Percentiles rank a stretch among this genome's conserved stretches.
These are phyloP conservation scores for Cyberlindnera veronae DNA, from an alignment of 805 yeast species.

Conservation along the genomic window DNA sequence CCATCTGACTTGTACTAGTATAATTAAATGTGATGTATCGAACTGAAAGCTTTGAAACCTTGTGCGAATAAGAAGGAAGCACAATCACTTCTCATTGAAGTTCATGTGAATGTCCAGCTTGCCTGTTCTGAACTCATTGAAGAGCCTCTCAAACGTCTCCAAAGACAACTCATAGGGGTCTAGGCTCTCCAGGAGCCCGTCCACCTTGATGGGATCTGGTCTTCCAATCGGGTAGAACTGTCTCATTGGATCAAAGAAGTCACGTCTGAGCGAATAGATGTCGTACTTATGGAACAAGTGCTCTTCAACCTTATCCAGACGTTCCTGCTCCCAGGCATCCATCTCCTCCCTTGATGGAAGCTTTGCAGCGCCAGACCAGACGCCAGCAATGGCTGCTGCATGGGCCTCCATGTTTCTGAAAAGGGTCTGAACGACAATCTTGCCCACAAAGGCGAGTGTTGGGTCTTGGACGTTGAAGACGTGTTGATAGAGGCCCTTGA, in stretches of 20 bases:
- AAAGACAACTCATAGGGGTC: constrained; percentile 14
- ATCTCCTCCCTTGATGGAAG: constrained; percentile 42
- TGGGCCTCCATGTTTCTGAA: constrained; percentile 49
- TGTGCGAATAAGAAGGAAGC: too few species aligned
- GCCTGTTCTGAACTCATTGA: constrained; percentile 21
- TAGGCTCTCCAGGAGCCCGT: constrained; percentile 17
- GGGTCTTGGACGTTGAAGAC: constrained; percentile 45
- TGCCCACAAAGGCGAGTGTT: constrained; percentile 42
- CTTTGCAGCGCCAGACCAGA: constrained; percentile 41
- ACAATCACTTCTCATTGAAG: constrained; percentile 7
- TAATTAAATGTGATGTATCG: too few species aligned
- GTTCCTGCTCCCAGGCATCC: constrained; percentile 31
- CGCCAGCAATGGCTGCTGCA: constrained; percentile 57
- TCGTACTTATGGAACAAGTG: constrained; percentile 36
- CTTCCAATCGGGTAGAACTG: constrained; percentile 30
- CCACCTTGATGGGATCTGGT: constrained; percentile 30
- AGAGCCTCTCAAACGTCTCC: constrained; percentile 21
- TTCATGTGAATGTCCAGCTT: constrained; percentile 12
- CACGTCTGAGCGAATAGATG: constrained; percentile 26
- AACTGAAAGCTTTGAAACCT: too few species aligned
- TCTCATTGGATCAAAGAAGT: constrained; percentile 29
- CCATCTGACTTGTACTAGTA: too few species aligned
- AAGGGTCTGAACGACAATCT: constrained; percentile 37
- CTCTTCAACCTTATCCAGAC: constrained; percentile 24
- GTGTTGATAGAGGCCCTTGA: constrained; percentile 43